Evolutionary conservation across 1,284 basidiomycete species (phyloP), one percentile per base, ranked within the genome.

Genomic region (Fomitopsis palustris): DNA sequence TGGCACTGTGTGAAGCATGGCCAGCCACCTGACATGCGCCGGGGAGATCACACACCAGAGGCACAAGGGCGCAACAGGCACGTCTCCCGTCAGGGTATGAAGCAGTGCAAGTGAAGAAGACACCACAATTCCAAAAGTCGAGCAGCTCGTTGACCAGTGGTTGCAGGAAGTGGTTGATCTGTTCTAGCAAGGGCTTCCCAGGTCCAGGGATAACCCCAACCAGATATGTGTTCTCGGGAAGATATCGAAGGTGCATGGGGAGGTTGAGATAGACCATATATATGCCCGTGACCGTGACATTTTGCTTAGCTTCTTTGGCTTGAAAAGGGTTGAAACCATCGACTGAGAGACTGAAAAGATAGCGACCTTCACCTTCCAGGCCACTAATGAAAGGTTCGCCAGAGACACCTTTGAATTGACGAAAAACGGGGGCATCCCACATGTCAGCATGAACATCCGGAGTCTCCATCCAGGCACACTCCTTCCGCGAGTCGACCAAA

Each of bases 191-290:
- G 1, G 78, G 76, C 56, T 77, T 71, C 9, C 65, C 60, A 3
- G 73, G 75, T 9, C 74, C 75, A 14, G 77, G 77, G 16, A 78
- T 70, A 39, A 75, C 64, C 2, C 70, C 70, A 16, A 65, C 65
- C 27, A 73, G 60, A 61, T 62, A 72, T 16, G 74, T 61, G 58
- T 75, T 74, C 58, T 70, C 66, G 6, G 49, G 23, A 12, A 60
- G 61, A 53, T 67, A 71, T 7, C 72, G 61, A 7, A 69, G 35
- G 3, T 70, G 55, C 17, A 58, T 47, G 2, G 72, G 74, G 16
- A 74, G 65, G 21, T 68, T 68, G n/a, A 71, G 65, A 55, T 65
- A 68, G 4, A 61, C 64, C 58, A 74, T 55, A 33, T 61, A 63
- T 10, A 73, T 67, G 31, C 9, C 29, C 19, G 31, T 9, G 12